Percentiles rank a stretch among this genome's conserved stretches.
phyloP scores from a whole-genome alignment of 2,329 filamentous ascomycete species.

The Diaporthe ampelina region DNA sequence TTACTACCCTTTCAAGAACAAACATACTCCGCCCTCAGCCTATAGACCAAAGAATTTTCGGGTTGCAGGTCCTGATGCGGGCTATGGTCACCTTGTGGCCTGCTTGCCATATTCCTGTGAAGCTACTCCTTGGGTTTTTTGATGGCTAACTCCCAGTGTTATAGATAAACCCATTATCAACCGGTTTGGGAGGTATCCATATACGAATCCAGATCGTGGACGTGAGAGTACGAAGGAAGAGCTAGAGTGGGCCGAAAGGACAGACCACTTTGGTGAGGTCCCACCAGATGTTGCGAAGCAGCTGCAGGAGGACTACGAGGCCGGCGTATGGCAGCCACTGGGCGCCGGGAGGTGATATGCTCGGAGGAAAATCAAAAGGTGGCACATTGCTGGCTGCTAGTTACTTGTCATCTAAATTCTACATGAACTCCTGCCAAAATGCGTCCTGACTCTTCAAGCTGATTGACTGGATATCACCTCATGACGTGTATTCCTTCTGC shows the following conservation, averaged over 20 bases:
- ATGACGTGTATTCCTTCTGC: conserved; percentile 72
- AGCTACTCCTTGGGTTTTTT: no score
- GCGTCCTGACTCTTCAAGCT: neutral
- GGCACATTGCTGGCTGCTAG: conserved; percentile 19
- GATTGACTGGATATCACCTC: conserved; percentile 7
- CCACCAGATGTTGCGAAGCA: conserved; percentile 41
- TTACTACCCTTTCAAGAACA: no score
- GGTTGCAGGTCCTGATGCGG: no score
- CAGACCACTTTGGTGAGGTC: conserved; percentile 41
- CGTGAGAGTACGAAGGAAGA: conserved; percentile 46
- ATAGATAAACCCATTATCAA: conserved; percentile 47
- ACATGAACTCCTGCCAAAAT: conserved; percentile 1
- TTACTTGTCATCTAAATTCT: conserved; percentile 25
- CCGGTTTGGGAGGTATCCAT: conserved; percentile 49
- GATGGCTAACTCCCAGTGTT: no score
- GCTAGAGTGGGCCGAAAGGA: conserved; percentile 44
- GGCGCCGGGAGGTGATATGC: conserved; percentile 26
- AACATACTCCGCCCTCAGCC: no score
- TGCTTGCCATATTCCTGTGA: no score
- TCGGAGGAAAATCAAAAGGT: neutral
- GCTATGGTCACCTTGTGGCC: no score
- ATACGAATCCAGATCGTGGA: conserved; percentile 45
- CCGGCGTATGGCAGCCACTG: conserved; percentile 46
- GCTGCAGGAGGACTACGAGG: conserved; percentile 43
- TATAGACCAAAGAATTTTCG: no score